These are phyloP conservation scores for Taiozyma sp. DNA, from an alignment of 1,139 yeast species.

Conservation along the genomic window DNA sequence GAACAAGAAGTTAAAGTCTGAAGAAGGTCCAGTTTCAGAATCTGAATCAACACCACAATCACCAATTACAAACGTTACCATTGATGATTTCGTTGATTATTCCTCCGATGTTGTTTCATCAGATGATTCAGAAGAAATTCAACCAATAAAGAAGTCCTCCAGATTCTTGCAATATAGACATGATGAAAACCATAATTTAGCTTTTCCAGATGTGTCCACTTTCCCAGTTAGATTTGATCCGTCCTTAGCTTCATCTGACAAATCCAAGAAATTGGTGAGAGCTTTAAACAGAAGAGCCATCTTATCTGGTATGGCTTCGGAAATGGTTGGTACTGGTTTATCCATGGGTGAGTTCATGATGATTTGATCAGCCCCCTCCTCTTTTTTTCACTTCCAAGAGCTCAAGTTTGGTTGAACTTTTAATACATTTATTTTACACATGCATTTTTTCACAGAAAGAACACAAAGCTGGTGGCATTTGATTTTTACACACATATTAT, in stretches of 20 bases:
- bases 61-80: constrained; percentile 1
- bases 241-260: constrained; percentile 23
- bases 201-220: constrained; percentile 28
- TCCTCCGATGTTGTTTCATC: constrained; percentile 13
- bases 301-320: constrained; percentile 44
- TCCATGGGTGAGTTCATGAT: constrained; percentile 41
- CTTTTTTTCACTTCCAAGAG: not conserved
- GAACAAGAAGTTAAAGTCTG: constrained; percentile 8
- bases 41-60: constrained; percentile 1
- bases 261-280: constrained; percentile 10
- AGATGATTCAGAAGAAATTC: constrained; percentile 23
- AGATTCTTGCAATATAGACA: constrained; percentile 38
- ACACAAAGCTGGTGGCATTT: not conserved
- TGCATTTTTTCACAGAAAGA: not conserved
- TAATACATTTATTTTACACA: not conserved
- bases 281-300: constrained; percentile 41
- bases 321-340: constrained; percentile 48
- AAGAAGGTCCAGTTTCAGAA: not conserved
- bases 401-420: not conserved
- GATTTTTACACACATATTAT: not conserved
- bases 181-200: constrained; percentile 39
- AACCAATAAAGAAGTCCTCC: constrained; percentile 30
- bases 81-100: constrained; percentile 16
- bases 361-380: not conserved
- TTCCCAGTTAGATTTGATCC: constrained; percentile 26